phyloP scores from a whole-genome alignment of 345 rosid species.

The Combretum micranthum region DNA sequence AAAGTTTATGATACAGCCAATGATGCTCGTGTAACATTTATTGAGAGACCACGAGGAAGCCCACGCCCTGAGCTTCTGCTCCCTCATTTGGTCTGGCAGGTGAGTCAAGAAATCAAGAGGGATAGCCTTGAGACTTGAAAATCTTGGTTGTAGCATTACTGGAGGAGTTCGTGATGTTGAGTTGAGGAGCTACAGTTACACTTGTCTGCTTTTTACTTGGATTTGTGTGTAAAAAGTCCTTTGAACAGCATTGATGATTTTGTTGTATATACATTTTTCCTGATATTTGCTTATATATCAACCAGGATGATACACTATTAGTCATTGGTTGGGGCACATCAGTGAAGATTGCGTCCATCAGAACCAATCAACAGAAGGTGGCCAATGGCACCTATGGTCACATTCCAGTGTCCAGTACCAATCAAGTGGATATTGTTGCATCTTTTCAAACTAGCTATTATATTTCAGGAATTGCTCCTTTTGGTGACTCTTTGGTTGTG shows the following conservation, averaged over 20 bases:
- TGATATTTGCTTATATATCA: neutral
- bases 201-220: too few species aligned
- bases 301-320: conserved; percentile 80
- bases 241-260: too few species aligned
- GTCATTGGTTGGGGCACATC: conserved; percentile 98
- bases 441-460: conserved; percentile 96
- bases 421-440: conserved; percentile 93
- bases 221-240: too few species aligned
- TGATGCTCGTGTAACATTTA: conserved; percentile 88
- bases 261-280: too few species aligned
- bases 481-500: conserved; percentile 97
- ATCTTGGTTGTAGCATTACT: neutral
- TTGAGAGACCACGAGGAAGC: conserved; percentile 88
- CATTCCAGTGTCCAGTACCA: conserved; percentile 48
- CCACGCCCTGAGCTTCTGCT: conserved; percentile 86
- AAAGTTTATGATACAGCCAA: conserved; percentile 92
- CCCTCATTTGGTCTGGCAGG: conserved; percentile 99
- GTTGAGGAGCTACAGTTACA: neutral
- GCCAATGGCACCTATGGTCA: conserved; percentile 60
- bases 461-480: conserved; percentile 99
- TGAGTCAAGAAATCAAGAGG: conserved; percentile 18
- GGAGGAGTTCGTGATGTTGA: too few species aligned
- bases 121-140: neutral
- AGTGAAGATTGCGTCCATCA: conserved; percentile 90
- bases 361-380: conserved; percentile 44